Conservation (phyloP, 306 rosid species). For the Cicer bijugum region DNA sequence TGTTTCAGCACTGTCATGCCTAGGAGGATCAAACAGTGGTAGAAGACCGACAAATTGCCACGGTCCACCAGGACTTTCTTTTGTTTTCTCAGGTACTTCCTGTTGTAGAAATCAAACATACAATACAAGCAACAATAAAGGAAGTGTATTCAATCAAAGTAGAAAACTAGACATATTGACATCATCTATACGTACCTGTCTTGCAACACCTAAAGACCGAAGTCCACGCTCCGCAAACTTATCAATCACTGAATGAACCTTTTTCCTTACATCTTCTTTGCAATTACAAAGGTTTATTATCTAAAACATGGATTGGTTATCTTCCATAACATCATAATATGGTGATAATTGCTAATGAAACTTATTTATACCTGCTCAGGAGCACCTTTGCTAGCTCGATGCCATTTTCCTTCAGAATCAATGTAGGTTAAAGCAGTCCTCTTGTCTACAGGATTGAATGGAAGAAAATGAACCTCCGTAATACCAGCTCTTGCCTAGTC, state of each 20-base stretch:
- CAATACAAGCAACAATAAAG: conserved; percentile 41
- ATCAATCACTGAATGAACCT: conserved; percentile 73
- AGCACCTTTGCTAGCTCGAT: conserved; percentile 94
- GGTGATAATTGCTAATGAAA: conserved; percentile 9
- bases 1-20: conserved; percentile 99
- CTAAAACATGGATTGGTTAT: conserved; percentile 46
- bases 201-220: conserved; percentile 86
- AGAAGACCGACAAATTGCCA: conserved; percentile 93
- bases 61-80: conserved; percentile 79
- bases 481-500: conserved; percentile 84
- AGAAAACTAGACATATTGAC: conserved; percentile 9
- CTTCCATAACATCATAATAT: conserved; percentile 29
- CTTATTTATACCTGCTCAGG: conserved; percentile 85
- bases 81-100: conserved; percentile 81
- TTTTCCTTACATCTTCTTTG: conserved; percentile 75
- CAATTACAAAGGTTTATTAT: conserved; percentile 80
- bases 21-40: conserved; percentile 92
- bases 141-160: conserved; percentile 11
- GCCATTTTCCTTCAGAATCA: conserved; percentile 84
- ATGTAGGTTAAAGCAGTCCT: conserved; percentile 97
- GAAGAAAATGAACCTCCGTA: conserved; percentile 89
- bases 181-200: conserved; percentile 68
- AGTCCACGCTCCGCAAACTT: conserved; percentile 97
- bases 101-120: conserved; percentile 44
- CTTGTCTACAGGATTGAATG: conserved; percentile 96